Evolutionary conservation across 1,284 basidiomycete genomes (phyloP), one percentile per base, ranked within the genome.

Genomic region (Ceratobasidium sp.): DNA sequence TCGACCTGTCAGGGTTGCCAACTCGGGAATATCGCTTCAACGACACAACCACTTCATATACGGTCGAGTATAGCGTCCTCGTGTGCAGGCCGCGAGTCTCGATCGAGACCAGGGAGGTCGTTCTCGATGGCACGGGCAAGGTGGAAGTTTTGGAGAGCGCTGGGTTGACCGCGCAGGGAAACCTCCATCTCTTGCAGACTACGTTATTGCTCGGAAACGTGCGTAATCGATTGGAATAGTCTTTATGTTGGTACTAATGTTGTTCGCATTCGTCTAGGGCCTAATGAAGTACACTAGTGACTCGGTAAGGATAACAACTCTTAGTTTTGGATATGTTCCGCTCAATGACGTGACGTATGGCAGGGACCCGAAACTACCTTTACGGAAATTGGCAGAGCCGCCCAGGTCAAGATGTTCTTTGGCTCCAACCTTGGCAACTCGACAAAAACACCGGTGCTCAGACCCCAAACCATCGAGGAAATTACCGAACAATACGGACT

Each of bases 71-170:
- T 12, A 42, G 42, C 6, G 42, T 60, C 15, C 35, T 60, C 29
- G 57, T 60, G 38, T 60, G 57, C 20, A 20, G 49, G 1, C 57
- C 57, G n/a, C 15, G 57, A 32, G 42, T 31, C 7, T 47, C 13
- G 2, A 32, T 60, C 13, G 57, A 60, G 31, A 60, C 40, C 10
- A 60, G 57, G 49, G 57, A 60, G 22, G 42, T 60, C 17, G 42
- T 40, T 13, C 32, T 45, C 29, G 57, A 60, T 22, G 57, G 57
- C 1, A 17, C 38, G 20, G 42, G 57, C 1, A 25, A 43, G 13
- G 20, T 60, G n/a, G 25, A 60, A 13, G 57, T 60, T 20, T 20
- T 60, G 12, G 57, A 60, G 15, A n/a, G n/a, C n/a, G 42, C 42
- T 1, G 32, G 13, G 17, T 32, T 60, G 10, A 32, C 25, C 8